Evolutionary conservation across 2,329 filamentous ascomycete genomes (phyloP).

Genomic region (Aspergillus phoenicis): DNA sequence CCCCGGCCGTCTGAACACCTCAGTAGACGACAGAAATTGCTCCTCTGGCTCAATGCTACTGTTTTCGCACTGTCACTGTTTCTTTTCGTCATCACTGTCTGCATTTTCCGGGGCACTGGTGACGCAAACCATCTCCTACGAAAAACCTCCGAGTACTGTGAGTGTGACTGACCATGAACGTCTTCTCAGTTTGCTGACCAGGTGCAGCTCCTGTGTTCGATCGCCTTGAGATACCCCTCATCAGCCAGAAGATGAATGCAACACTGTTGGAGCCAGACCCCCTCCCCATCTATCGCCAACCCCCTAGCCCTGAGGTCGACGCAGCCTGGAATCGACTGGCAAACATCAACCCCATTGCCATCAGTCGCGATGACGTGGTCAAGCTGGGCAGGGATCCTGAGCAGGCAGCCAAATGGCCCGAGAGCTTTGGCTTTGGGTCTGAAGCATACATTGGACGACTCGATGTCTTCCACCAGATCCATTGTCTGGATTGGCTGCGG

Average conservation of each 20-base stretch:
- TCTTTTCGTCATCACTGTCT: background rate
- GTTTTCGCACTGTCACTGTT: background rate
- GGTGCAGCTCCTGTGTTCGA: background rate
- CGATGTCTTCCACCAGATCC: slow-evolving; percentile 13
- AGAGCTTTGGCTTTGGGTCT: slow-evolving; percentile 8
- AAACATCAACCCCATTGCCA: background rate
- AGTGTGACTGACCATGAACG: background rate
- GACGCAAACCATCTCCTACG: background rate
- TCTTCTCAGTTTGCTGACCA: background rate
- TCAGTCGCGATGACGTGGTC: slow-evolving; percentile 7
- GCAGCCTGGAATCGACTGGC: slow-evolving; percentile 5
- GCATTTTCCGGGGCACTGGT: background rate
- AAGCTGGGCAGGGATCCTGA: slow-evolving; percentile 6
- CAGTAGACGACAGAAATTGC: background rate
- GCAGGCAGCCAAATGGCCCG: background rate
- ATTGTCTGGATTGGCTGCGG: slow-evolving; percentile 10
- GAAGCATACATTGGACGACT: slow-evolving; percentile 7
- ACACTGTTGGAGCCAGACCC: slow-evolving; percentile 3
- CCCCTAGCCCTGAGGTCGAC: slow-evolving; percentile 8
- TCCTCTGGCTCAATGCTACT: background rate
- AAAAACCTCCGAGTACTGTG: slow-evolving; percentile 4
- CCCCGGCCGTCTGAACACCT: too few relatives aligned
- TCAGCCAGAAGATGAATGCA: background rate
- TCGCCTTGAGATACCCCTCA: background rate
- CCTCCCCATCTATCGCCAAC: slow-evolving; percentile 6